phyloP scores from a whole-genome alignment of 352 stramenopile species.

The Phytophthora rubi region DNA sequence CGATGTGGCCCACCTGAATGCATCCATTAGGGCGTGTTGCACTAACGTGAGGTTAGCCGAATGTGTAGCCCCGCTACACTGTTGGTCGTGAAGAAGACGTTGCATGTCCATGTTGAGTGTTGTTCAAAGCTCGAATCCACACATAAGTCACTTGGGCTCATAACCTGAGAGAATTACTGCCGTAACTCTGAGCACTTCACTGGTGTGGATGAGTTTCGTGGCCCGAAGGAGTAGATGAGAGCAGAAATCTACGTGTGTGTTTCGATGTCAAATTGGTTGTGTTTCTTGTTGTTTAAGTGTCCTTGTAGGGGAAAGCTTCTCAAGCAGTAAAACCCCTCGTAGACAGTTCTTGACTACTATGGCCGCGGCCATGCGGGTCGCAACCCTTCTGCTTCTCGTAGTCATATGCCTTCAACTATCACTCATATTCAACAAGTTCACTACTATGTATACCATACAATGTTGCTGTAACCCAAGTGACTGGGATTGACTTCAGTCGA shows the following conservation, averaged over 20 bases:
- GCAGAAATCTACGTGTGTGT: not conserved
- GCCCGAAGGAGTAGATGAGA: not conserved
- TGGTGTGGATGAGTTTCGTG: not conserved
- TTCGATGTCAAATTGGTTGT: not conserved
- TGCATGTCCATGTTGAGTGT: too few relatives aligned
- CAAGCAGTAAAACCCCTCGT: not conserved
- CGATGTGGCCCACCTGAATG: too few relatives aligned
- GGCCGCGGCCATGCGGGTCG: not conserved
- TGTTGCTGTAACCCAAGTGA: slow-evolving; percentile 1
- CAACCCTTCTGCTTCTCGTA: too few relatives aligned
- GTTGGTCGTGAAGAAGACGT: too few relatives aligned
- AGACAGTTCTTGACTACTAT: not conserved
- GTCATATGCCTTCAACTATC: not conserved
- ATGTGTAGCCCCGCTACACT: too few relatives aligned
- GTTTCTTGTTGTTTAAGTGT: not conserved
- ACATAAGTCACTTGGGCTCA: too few relatives aligned
- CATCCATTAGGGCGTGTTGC: too few relatives aligned
- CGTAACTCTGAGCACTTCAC: not conserved
- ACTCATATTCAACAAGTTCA: not conserved
- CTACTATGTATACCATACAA: not conserved
- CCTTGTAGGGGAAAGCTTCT: not conserved
- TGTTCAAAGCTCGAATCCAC: too few relatives aligned
- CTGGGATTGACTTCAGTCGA: not conserved
- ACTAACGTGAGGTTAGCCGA: too few relatives aligned
- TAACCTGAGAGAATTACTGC: not conserved